Evolutionary conservation across 208 protist genomes (phyloP).

Genomic region (Naegleria fowleri): DNA sequence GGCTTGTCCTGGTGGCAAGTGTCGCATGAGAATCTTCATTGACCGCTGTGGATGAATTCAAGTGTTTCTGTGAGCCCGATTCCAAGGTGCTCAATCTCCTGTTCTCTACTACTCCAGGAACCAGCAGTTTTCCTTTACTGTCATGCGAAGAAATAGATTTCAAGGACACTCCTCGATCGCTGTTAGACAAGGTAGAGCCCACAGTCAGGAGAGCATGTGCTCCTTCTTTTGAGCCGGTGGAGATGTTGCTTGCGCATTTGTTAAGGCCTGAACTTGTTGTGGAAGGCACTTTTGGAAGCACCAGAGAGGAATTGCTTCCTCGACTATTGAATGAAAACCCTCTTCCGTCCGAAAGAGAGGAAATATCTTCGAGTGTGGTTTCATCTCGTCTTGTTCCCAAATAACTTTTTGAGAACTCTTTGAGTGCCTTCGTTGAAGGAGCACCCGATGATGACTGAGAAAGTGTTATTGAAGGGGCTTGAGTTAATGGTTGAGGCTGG

Average conservation of each 20-base stretch:
- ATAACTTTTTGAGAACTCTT: not conserved
- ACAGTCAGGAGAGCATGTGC: not conserved
- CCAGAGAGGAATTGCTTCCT: not conserved
- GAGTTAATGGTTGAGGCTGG: too few species aligned
- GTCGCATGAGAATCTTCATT: too few species aligned
- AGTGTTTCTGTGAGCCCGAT: too few species aligned
- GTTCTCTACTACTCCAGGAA: too few species aligned
- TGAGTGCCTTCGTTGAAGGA: not conserved
- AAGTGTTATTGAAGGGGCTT: too few species aligned
- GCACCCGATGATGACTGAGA: too few species aligned
- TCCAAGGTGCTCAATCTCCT: too few species aligned
- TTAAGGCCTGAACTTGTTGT: not conserved
- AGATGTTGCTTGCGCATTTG: not conserved
- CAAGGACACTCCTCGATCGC: too few species aligned
- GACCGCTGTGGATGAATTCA: too few species aligned
- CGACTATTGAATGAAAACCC: not conserved
- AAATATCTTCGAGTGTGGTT: not conserved
- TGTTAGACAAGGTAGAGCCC: not conserved
- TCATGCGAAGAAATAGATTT: too few species aligned
- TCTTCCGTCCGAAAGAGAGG: not conserved
- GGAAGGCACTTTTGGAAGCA: not conserved
- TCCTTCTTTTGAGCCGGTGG: not conserved
- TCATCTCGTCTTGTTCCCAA: not conserved
- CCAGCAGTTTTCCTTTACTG: too few species aligned
- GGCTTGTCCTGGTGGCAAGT: too few species aligned